phyloP scores from a whole-genome alignment of 2,329 filamentous ascomycete species.

The Aspergillus chevalieri region DNA sequence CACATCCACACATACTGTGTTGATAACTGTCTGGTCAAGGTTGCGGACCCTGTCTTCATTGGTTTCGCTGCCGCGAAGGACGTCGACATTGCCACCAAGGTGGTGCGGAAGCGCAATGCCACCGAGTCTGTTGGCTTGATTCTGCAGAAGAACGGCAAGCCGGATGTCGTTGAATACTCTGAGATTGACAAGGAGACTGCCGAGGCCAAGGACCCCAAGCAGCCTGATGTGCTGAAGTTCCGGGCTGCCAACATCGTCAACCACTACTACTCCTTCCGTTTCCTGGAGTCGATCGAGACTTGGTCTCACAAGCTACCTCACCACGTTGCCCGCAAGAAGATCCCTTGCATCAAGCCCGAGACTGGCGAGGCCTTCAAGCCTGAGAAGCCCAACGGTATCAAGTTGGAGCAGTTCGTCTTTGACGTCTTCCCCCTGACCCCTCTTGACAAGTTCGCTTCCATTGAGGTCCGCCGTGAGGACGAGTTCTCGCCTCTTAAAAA shows the following conservation, averaged over 20 bases:
- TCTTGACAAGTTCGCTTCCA: constrained; percentile 84
- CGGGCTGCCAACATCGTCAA: constrained; percentile 99
- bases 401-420: constrained; percentile 98
- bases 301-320: constrained; percentile 86
- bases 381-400: constrained; percentile 93
- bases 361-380: constrained; percentile 80
- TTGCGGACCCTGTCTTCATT: constrained; percentile 94
- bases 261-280: constrained; percentile 96
- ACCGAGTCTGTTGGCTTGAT: constrained; percentile 95
- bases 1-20: constrained; percentile 98
- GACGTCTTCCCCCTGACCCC: constrained; percentile 90
- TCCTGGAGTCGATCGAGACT: constrained; percentile 81
- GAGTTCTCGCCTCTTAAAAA: constrained; percentile 99
- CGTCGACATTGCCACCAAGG: constrained; percentile 96
- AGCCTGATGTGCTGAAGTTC: constrained; percentile 81
- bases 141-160: constrained; percentile 88
- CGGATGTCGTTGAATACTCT: constrained; percentile 96
- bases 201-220: constrained; percentile 76
- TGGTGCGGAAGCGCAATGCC: constrained; percentile 96
- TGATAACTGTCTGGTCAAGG: constrained; percentile 97
- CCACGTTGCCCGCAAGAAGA: constrained; percentile 98
- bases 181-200: constrained; percentile 89
- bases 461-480: constrained; percentile 94
- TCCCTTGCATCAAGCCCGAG: constrained; percentile 71
- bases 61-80: constrained; percentile 83